Conservation (phyloP, 441 rosid species). For the Gossypium trilobum region DNA sequence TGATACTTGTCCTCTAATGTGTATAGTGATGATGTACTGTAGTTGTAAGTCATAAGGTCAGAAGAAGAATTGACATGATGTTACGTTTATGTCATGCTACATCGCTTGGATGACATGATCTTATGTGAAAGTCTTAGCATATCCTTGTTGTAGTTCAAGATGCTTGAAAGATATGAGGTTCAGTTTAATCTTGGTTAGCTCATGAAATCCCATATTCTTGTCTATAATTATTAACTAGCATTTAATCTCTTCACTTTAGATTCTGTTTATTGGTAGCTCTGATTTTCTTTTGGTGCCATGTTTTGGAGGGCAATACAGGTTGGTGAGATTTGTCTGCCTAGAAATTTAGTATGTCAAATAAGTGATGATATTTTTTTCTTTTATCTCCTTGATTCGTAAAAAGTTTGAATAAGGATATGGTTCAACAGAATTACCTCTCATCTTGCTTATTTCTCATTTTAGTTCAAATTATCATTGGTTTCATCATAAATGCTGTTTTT, state of each 20-base stretch:
- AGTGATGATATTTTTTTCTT: background rate
- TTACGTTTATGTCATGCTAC: background rate
- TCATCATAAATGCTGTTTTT: background rate
- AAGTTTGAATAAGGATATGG: background rate
- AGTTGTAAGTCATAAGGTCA: slow-evolving; percentile 6
- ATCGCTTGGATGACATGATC: slow-evolving; percentile 15
- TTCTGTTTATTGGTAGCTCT: background rate
- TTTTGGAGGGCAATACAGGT: background rate
- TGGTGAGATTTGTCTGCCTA: slow-evolving; percentile 10
- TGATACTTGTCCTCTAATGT: background rate
- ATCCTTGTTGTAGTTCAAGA: slow-evolving; percentile 6
- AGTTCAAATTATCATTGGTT: background rate
- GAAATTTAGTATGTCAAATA: background rate
- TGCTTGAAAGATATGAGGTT: slow-evolving; percentile 12
- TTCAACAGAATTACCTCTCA: background rate
- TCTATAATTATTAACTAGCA: background rate
- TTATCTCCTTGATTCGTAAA: background rate
- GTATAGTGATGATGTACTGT: background rate
- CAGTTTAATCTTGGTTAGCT: background rate
- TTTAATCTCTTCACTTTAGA: background rate
- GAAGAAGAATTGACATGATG: slow-evolving; percentile 11
- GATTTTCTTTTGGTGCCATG: background rate
- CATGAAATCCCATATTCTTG: background rate
- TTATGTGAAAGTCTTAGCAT: slow-evolving; percentile 9
- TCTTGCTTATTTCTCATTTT: background rate